Conservation (phyloP, 1,284 basidiomycete genomes). For the Pyrrhoderma noxium region DNA sequence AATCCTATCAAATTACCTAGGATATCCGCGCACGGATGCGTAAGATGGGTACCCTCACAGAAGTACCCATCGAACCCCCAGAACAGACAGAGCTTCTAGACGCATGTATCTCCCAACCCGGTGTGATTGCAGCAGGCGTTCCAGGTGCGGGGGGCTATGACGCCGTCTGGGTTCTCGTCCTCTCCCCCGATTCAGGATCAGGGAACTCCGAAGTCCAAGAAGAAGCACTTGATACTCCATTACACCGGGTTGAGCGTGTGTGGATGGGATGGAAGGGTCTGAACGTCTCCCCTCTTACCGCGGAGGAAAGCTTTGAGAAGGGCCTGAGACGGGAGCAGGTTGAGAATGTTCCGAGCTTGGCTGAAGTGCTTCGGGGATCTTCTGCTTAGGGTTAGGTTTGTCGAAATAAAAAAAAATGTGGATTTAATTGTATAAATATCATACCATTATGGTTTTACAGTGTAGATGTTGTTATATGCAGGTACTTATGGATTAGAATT, state of each 20-base stretch:
- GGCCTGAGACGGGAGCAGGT: slow-evolving; percentile 64
- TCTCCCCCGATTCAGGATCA: slow-evolving; percentile 38
- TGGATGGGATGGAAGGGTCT: slow-evolving; percentile 73
- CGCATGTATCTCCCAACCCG: slow-evolving; percentile 66
- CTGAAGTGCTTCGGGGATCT: slow-evolving; percentile 28
- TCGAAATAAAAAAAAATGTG: no score
- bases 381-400: no score
- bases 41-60: slow-evolving; percentile 74
- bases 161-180: slow-evolving; percentile 87
- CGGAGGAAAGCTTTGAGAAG: slow-evolving; percentile 65
- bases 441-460: no score
- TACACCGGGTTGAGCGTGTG: slow-evolving; percentile 52
- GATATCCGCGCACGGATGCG: slow-evolving; percentile 79
- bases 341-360: slow-evolving; percentile 56
- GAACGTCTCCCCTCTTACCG: slow-evolving; percentile 74
- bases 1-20: slow-evolving; percentile 31
- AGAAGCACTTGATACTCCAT: slow-evolving; percentile 22
- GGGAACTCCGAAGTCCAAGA: slow-evolving; percentile 22
- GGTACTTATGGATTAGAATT: no score
- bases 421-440: no score
- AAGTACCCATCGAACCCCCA: slow-evolving; percentile 86
- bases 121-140: slow-evolving; percentile 91
- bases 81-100: slow-evolving; percentile 89
- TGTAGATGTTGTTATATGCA: no score
- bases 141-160: slow-evolving; percentile 98